A percentile compares a stretch with the other conserved stretches of the same genome.
Conservation (phyloP, 495 filamentous ascomycete genomes). For the Penicillium cataractarum region DNA sequence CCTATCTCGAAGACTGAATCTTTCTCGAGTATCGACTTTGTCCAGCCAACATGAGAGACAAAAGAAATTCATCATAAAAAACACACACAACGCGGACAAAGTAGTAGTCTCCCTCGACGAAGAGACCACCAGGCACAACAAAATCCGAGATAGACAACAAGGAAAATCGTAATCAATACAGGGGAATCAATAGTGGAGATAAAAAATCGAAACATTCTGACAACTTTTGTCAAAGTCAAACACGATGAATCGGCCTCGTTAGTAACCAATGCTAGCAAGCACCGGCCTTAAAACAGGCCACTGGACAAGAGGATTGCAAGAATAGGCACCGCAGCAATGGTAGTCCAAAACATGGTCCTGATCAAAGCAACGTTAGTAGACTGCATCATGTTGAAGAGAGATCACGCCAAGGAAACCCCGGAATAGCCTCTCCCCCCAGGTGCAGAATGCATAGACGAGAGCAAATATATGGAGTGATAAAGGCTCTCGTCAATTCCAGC, state of each 20-base stretch:
- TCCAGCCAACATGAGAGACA: constrained; percentile 27
- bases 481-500: constrained; percentile 11
- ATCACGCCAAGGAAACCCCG: constrained; percentile 1
- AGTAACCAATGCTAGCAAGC: not conserved
- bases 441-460: constrained; percentile 21
- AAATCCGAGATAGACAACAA: constrained; percentile 26
- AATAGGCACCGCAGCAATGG: constrained; percentile 35
- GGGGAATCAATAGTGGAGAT: constrained; percentile 40
- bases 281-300: constrained; percentile 28
- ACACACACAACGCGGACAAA: constrained; percentile 2
- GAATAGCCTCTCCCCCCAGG: constrained; percentile 1
- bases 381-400: constrained; percentile 16
- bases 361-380: constrained; percentile 36
- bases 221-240: constrained; percentile 21
- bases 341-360: constrained; percentile 39
- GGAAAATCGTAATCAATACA: constrained; percentile 42
- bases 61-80: constrained; percentile 34
- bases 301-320: constrained; percentile 37
- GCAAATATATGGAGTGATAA: constrained; percentile 8
- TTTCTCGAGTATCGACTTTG: constrained; percentile 9
- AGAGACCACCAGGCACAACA: constrained; percentile 3
- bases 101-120: no score
- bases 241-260: not conserved
- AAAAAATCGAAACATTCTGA: constrained; percentile 32
- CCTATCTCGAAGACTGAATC: not conserved